Conservation (phyloP, 2,329 filamentous ascomycete species). For the Samsoniella hepiali region DNA sequence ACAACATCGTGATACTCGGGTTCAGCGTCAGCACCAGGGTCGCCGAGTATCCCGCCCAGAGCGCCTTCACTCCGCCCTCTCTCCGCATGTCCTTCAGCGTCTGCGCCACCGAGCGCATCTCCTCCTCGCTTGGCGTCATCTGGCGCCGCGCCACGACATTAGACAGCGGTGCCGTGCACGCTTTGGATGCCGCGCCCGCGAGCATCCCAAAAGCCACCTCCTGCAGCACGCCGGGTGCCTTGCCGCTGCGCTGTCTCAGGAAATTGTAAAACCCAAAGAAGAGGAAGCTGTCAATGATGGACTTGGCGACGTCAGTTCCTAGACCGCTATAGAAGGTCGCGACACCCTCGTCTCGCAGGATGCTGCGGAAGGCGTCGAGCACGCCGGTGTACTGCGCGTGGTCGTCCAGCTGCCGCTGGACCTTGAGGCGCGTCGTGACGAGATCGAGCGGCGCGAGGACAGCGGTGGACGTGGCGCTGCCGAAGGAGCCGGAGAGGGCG, state of each 20-base stretch:
- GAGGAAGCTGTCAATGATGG: constrained; percentile 72
- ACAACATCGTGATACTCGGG: constrained; percentile 79
- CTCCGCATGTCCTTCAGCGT: constrained; percentile 61
- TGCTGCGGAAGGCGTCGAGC: constrained; percentile 66
- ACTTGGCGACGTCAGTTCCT: constrained; percentile 62
- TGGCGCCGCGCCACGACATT: constrained; percentile 83
- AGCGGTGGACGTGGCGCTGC: constrained; percentile 75
- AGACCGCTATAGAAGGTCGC: constrained; percentile 69
- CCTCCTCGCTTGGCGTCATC: constrained; percentile 49
- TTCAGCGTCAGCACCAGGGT: constrained; percentile 78
- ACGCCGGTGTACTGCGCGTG: constrained; percentile 59
- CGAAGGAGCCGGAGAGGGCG: constrained; percentile 74
- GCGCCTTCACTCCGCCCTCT: constrained; percentile 66
- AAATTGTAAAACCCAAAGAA: constrained; percentile 80
- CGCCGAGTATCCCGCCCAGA: constrained; percentile 88
- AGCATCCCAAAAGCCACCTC: constrained; percentile 72
- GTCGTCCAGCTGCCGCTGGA: constrained; percentile 60
- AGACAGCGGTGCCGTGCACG: constrained; percentile 75
- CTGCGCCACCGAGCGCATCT: constrained; percentile 42
- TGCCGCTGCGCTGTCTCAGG: constrained; percentile 38
- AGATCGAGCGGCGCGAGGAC: constrained; percentile 78
- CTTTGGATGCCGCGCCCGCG: constrained; percentile 70
- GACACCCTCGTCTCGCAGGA: constrained; percentile 69
- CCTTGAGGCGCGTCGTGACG: constrained; percentile 77
- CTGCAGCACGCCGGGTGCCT: constrained; percentile 57